These are phyloP conservation scores for Albifimbria verrucaria DNA, from an alignment of 2,329 filamentous ascomycete species.

Conservation along the genomic window DNA sequence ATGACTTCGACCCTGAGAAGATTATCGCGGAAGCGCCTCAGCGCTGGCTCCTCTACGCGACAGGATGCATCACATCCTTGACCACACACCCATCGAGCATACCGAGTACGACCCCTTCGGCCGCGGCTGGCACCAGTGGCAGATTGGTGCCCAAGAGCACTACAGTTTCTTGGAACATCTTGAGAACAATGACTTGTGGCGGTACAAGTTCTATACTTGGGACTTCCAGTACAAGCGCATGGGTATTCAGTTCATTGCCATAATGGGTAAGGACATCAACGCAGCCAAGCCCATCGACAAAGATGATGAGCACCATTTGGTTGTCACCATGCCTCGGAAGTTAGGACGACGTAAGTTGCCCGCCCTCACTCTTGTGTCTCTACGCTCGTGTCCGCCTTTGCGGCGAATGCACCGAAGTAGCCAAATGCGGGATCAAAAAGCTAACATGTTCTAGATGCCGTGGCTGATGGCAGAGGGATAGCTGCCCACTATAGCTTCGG, in stretches of 20 bases:
- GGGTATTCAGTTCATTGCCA: slow-evolving; percentile 51
- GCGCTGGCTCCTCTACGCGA: slow-evolving; percentile 45
- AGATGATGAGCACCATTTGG: slow-evolving; percentile 44
- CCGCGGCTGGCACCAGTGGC: slow-evolving; percentile 45
- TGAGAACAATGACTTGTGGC: slow-evolving; percentile 38
- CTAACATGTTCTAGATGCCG: slow-evolving; percentile 29
- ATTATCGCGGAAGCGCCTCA: slow-evolving; percentile 38
- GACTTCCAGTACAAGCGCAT: slow-evolving; percentile 47
- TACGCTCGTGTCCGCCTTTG: no score
- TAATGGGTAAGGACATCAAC: slow-evolving; percentile 51
- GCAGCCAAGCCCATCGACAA: slow-evolving; percentile 40
- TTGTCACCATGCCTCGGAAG: slow-evolving; percentile 33
- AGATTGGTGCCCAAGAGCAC: slow-evolving; percentile 45
- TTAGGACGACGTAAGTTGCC: slow-evolving; percentile 30
- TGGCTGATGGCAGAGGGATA: slow-evolving; percentile 52
- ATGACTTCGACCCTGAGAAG: slow-evolving; percentile 24
- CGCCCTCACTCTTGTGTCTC: background rate
- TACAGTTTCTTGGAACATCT: slow-evolving; percentile 48
- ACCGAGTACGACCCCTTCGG: slow-evolving; percentile 46
- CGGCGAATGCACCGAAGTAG: no score
- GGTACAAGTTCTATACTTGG: slow-evolving; percentile 47
- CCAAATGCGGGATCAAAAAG: no score
- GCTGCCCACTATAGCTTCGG: slow-evolving; percentile 50
- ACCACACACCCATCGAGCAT: slow-evolving; percentile 43
- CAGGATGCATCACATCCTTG: slow-evolving; percentile 31